Evolutionary conservation across 495 filamentous ascomycete species (phyloP).

Genomic region (Penicillium soppii): DNA sequence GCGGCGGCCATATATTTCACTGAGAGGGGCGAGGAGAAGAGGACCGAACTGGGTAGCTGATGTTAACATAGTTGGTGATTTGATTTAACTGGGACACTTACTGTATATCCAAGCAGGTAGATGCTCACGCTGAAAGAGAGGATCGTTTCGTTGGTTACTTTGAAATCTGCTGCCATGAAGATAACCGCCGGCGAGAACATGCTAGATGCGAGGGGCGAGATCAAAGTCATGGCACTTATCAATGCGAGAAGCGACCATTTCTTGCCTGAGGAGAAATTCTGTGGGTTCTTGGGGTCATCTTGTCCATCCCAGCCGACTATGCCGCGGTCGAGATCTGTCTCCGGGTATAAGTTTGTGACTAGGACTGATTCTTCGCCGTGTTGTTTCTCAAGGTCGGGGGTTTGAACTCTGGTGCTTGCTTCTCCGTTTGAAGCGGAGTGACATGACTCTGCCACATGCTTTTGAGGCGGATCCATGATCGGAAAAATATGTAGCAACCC

Average conservation of each 20-base stretch:
- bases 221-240: slow-evolving; percentile 46
- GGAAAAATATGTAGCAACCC: too few relatives aligned
- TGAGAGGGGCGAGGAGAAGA: slow-evolving; percentile 43
- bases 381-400: slow-evolving; percentile 4
- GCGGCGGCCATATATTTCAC: slow-evolving; percentile 59
- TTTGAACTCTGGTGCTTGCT: background rate
- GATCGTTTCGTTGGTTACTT: slow-evolving; percentile 53
- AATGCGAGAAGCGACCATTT: slow-evolving; percentile 40
- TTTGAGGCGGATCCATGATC: background rate
- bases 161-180: slow-evolving; percentile 55
- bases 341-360: slow-evolving; percentile 14
- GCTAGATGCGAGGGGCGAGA: slow-evolving; percentile 56
- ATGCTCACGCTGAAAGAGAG: slow-evolving; percentile 54
- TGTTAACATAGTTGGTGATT: background rate
- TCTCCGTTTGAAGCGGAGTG: background rate
- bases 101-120: slow-evolving; percentile 59
- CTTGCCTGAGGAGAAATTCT: slow-evolving; percentile 55
- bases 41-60: slow-evolving; percentile 31
- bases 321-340: slow-evolving; percentile 24
- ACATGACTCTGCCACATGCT: background rate
- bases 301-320: slow-evolving; percentile 50
- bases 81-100: slow-evolving; percentile 15
- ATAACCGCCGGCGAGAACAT: slow-evolving; percentile 70
- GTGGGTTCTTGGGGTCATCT: slow-evolving; percentile 66
- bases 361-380: background rate